Evolutionary conservation across 306 rosid genomes (phyloP).

Genomic region (Fagus sylvatica): DNA sequence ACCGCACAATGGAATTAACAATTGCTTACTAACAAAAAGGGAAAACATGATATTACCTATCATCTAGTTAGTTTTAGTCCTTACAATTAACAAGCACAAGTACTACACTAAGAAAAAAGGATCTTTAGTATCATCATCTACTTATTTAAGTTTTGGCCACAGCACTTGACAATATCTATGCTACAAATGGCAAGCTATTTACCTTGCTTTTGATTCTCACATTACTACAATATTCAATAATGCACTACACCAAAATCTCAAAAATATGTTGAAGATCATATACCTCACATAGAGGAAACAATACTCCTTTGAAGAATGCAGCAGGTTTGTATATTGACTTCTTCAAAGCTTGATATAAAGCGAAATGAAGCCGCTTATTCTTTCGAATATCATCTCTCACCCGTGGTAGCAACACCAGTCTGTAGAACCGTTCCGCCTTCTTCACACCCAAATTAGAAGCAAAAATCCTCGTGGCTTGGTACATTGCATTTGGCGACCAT

Average conservation of each 20-base stretch:
- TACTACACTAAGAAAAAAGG: too few species aligned
- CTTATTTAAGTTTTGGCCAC: too few species aligned
- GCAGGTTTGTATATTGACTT: slow-evolving; percentile 88
- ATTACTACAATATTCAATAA: background rate
- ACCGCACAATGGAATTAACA: background rate
- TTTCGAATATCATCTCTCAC: slow-evolving; percentile 76
- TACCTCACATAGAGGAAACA: slow-evolving; percentile 92
- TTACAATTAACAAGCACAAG: background rate
- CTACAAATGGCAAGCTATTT: background rate
- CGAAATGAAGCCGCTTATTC: slow-evolving; percentile 82
- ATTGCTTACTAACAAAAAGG: too few species aligned
- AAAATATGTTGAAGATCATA: slow-evolving; percentile 6
- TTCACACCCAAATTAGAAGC: slow-evolving; percentile 75
- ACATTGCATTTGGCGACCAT: slow-evolving; percentile 93
- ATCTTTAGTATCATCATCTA: background rate
- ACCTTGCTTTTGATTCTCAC: background rate
- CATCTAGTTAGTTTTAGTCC: too few species aligned
- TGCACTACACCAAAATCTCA: background rate
- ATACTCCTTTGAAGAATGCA: slow-evolving; percentile 84
- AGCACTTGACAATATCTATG: background rate
- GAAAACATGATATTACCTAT: too few species aligned
- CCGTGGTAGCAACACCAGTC: slow-evolving; percentile 84
- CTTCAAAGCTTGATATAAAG: slow-evolving; percentile 80
- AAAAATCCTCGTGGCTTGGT: slow-evolving; percentile 81
- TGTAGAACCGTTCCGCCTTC: slow-evolving; percentile 82